These are phyloP conservation scores for Penicillium sp. DNA, from an alignment of 2,329 filamentous ascomycete genomes.

Conservation along the genomic window DNA sequence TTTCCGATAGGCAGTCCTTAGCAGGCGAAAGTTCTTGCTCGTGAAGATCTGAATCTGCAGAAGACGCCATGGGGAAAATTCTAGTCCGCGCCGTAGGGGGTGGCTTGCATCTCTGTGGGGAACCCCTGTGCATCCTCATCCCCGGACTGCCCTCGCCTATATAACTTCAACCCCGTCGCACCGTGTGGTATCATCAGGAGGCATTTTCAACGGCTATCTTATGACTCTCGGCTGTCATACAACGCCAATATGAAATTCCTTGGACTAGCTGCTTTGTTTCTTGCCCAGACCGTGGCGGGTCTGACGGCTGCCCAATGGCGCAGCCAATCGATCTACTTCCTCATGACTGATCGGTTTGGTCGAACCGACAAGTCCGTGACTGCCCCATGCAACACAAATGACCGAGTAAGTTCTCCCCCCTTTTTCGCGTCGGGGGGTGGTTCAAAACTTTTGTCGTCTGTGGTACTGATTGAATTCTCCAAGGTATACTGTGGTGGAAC, in stretches of 20 bases:
- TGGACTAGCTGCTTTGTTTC: background rate
- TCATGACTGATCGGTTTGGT: slow-evolving; percentile 42
- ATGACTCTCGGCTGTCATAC: too few relatives aligned
- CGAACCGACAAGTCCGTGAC: slow-evolving; percentile 35
- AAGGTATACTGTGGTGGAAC: slow-evolving; percentile 40
- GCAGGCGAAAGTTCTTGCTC: background rate
- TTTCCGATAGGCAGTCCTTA: background rate
- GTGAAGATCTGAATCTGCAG: background rate
- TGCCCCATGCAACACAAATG: slow-evolving; percentile 25
- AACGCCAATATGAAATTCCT: background rate
- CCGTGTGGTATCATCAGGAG: too few relatives aligned
- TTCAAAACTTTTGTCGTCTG: background rate
- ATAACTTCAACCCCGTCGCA: too few relatives aligned
- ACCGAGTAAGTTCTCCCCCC: slow-evolving; percentile 14
- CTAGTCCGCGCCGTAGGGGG: too few relatives aligned
- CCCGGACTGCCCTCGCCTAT: too few relatives aligned
- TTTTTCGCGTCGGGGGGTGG: too few relatives aligned
- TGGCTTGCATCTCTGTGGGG: background rate
- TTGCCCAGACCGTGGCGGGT: slow-evolving; percentile 17
- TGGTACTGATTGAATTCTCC: slow-evolving; percentile 16
- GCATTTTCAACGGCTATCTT: too few relatives aligned
- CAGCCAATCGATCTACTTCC: slow-evolving; percentile 41
- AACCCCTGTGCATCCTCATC: background rate
- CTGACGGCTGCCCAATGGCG: slow-evolving; percentile 35
- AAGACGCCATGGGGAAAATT: background rate